A percentile compares a stretch with the other conserved stretches of the same genome.
These are phyloP conservation scores for Neopestalotiopsis sp. DNA, from an alignment of 2,329 filamentous ascomycete genomes.

Conservation along the genomic window DNA sequence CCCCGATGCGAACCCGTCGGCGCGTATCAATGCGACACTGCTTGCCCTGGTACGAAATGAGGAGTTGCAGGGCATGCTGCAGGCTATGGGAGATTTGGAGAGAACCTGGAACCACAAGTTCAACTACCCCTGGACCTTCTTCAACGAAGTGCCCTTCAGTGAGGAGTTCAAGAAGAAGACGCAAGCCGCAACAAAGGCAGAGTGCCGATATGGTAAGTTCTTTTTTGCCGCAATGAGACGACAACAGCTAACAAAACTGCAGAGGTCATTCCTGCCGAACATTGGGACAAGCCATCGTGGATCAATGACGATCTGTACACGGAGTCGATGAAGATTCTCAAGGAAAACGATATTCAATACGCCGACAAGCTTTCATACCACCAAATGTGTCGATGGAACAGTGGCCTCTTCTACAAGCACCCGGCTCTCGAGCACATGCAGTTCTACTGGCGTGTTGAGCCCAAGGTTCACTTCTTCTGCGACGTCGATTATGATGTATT, in stretches of 20 bases:
- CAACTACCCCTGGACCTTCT: conserved; percentile 99
- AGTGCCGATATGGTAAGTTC: conserved; percentile 77
- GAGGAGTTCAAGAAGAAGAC: conserved; percentile 91
- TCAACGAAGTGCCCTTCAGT: conserved; percentile 93
- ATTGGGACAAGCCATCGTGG: conserved; percentile 92
- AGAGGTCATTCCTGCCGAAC: conserved; percentile 92
- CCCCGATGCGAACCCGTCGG: conserved; percentile 74
- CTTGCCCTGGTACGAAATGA: conserved; percentile 91
- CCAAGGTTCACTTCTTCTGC: conserved; percentile 99
- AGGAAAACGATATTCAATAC: conserved; percentile 89
- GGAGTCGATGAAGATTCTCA: conserved; percentile 82
- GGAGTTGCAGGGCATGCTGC: conserved; percentile 82
- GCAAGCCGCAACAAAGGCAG: conserved; percentile 81
- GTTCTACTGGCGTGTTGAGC: conserved; percentile 99
- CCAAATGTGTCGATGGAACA: conserved; percentile 99
- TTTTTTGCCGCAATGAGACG: conserved; percentile 2
- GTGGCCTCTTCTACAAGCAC: conserved; percentile 96
- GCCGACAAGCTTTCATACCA: conserved; percentile 89
- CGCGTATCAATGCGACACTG: conserved; percentile 91
- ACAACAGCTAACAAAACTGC: conserved; percentile 22
- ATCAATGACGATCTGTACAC: conserved; percentile 86
- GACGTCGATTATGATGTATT: conserved; percentile 98
- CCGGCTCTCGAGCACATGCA: conserved; percentile 80
- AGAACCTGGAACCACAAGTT: conserved; percentile 97
- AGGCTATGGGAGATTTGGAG: conserved; percentile 90